Percentiles rank a stretch among this genome's conserved stretches.
These are phyloP conservation scores for Arachnopeziza araneosa DNA, from an alignment of 2,329 filamentous ascomycete genomes.

Conservation along the genomic window DNA sequence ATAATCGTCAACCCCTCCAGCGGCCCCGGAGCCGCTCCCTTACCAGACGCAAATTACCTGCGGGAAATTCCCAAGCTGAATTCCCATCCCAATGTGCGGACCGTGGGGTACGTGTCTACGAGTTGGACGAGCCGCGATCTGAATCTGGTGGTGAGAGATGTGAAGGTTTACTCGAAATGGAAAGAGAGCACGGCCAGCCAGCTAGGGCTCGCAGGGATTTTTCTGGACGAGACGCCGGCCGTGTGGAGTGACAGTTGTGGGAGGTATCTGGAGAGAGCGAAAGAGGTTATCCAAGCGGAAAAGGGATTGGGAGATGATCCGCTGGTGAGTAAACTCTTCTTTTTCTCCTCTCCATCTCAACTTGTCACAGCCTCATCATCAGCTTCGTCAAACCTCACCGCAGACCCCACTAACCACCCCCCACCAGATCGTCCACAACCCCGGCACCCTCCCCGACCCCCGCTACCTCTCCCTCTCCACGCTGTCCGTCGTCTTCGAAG, in stretches of 20 bases:
- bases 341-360: too few relatives aligned
- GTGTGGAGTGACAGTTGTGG: slow-evolving; percentile 29
- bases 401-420: neutral
- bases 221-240: slow-evolving; percentile 41
- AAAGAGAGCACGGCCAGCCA: slow-evolving; percentile 29
- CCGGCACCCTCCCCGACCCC: slow-evolving; percentile 36
- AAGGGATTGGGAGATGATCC: slow-evolving; percentile 32
- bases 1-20: slow-evolving; percentile 28
- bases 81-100: slow-evolving; percentile 33
- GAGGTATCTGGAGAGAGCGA: slow-evolving; percentile 32
- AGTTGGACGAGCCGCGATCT: slow-evolving; percentile 29
- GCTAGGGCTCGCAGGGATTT: slow-evolving; percentile 40
- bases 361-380: too few relatives aligned
- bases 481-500: slow-evolving; percentile 39
- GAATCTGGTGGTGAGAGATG: slow-evolving; percentile 32
- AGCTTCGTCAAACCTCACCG: too few relatives aligned
- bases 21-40: slow-evolving; percentile 29
- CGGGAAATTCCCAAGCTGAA: slow-evolving; percentile 33
- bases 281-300: slow-evolving; percentile 28
- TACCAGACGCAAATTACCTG: slow-evolving; percentile 33
- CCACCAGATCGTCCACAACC: slow-evolving; percentile 38
- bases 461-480: slow-evolving; percentile 35
- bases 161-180: slow-evolving; percentile 41
- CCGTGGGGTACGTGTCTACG: slow-evolving; percentile 39
- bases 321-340: slow-evolving; percentile 29